Base-by-base conservation (phyloP, 2,329 filamentous ascomycete species). In the Diplodia intermedia region DNA sequence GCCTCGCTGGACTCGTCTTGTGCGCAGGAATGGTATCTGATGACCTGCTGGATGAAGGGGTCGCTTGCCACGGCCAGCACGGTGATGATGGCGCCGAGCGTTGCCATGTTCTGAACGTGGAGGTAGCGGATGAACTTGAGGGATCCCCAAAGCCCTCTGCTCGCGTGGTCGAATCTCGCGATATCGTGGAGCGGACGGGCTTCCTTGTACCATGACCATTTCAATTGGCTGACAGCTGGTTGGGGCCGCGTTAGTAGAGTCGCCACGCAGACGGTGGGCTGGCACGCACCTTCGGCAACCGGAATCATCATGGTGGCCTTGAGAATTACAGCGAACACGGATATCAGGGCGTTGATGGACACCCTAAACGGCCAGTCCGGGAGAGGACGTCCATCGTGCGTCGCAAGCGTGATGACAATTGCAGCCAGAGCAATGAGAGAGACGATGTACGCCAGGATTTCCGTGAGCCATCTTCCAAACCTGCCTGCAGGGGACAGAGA, bases 281-380 rank as follows among this genome's bases (percentile, higher is more conserved):
- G 3, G 4, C 1, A 47, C 23, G 8, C 40, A 61, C 56, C 56
- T 47, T 61, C 56, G 23, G 56, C 29, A 49, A 61, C 56, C 20
- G 56, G 56, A 11, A 61, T 49, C 56, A 61, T 29, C 20, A 61
- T n/a, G 20, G 56, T 61, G 38, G 38, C 56, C 43, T 61, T 61
- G 57, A 61, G 57, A 4, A 61, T 61, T 8, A 61, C 57, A 7
- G 57, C 38, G 31, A 61, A 61, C 15, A 61, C 43, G 7, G 57
- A 61, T 20, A 61, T 15, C 23, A 61, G 23, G 26, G 57, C 57
- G 38, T 61, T 61, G 23, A 61, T 26, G 2, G 57, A 61, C 7
- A 61, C 47, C 23, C 38, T 14, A 5, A 61, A 47, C 26, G 57
- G 57, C 38, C 57, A 61, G 20, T 61, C 23, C 7, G 57, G 57